phyloP scores from a whole-genome alignment of 805 yeast genomes.

The Starmerella powellii region DNA sequence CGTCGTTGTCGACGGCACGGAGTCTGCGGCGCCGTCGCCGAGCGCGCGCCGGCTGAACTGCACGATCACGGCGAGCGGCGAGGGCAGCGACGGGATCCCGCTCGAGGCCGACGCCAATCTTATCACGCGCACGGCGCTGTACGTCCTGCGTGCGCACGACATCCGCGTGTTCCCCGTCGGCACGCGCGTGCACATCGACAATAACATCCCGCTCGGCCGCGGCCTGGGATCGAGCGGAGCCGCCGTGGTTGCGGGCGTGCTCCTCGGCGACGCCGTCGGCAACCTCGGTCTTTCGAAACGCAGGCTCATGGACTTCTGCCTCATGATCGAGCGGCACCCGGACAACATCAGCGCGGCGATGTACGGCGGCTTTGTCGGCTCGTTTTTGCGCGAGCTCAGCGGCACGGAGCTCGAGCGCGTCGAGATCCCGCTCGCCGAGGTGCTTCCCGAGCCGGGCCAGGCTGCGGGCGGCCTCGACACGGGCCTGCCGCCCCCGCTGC shows the following conservation, averaged over 20 bases:
- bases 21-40: conserved; percentile 34
- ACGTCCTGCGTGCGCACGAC: conserved; percentile 75
- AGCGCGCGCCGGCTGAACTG: conserved; percentile 36
- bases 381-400: conserved; percentile 70
- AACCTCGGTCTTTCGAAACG: conserved; percentile 58
- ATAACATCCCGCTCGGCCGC: conserved; percentile 93
- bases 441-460: conserved; percentile 58
- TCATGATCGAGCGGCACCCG: conserved; percentile 97
- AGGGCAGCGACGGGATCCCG: conserved; percentile 75
- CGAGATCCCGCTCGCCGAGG: conserved; percentile 74
- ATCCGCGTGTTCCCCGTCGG: conserved; percentile 69
- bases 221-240: conserved; percentile 97
- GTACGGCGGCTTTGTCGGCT: conserved; percentile 98
- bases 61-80: conserved; percentile 54
- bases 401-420: conserved; percentile 60
- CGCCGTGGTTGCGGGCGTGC: conserved; percentile 93
- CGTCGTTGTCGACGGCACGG: conserved; percentile 53
- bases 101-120: conserved; percentile 64
- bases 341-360: conserved; percentile 97
- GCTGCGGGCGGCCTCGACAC: conserved; percentile 50
- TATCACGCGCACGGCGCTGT: conserved; percentile 85
- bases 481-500: conserved; percentile 60
- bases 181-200: conserved; percentile 64
- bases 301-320: conserved; percentile 83
- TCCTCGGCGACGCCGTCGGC: conserved; percentile 79